These are phyloP conservation scores for Curvularia eragrostidis DNA, from an alignment of 2,329 filamentous ascomycete species.

Conservation along the genomic window DNA sequence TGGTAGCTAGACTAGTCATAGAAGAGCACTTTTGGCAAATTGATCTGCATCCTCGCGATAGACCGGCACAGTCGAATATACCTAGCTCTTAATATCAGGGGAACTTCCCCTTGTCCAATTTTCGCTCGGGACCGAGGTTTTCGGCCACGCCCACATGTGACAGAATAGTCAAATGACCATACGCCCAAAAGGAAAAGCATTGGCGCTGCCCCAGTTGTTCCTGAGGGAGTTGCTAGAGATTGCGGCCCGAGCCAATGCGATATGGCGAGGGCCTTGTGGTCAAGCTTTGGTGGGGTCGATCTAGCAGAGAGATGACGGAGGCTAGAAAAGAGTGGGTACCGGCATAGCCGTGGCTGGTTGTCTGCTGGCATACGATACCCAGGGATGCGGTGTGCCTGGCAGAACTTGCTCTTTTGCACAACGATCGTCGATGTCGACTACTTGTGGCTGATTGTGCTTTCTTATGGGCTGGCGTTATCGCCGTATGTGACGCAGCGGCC, in stretches of 20 bases:
- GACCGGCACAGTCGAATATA: not conserved
- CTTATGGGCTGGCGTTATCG: not conserved
- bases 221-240: not conserved
- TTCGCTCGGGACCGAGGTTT: not conserved
- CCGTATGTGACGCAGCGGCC: conserved; percentile 9
- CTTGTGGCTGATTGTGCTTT: not conserved
- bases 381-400: conserved; percentile 13
- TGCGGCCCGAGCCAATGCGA: not conserved
- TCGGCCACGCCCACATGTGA: too few species aligned
- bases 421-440: conserved; percentile 15
- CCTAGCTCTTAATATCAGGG: not conserved
- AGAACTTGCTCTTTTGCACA: conserved; percentile 9
- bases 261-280: not conserved
- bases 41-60: not conserved
- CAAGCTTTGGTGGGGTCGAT: not conserved
- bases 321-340: conserved; percentile 5
- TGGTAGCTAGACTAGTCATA: not conserved
- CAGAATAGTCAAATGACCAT: not conserved
- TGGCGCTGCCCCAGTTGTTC: not conserved
- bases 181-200: not conserved
- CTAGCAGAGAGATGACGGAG: not conserved
- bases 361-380: conserved; percentile 10
- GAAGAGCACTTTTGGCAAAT: not conserved
- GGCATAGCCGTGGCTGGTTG: conserved; percentile 10
- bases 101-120: not conserved